Evolutionary conservation across 345 rosid species (phyloP), one percentile per base, ranked within the genome.

Genomic region (Syzygium aromaticum): DNA sequence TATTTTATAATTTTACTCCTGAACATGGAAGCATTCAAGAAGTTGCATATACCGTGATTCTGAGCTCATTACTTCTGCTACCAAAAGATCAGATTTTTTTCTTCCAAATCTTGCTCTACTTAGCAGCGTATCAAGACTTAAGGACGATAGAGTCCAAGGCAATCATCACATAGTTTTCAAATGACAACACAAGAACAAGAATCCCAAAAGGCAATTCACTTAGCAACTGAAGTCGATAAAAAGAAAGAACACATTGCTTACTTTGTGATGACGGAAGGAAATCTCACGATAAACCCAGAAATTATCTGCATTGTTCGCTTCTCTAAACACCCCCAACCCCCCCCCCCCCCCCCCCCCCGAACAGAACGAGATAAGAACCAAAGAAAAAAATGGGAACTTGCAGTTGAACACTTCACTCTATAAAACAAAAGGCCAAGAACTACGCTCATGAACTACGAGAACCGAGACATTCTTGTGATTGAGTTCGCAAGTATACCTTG

Each of bases 131-230:
- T 63, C 19, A 28, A 63, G 19, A 15, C 19, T 63, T 3, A 28
- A 28, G 77, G 21, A 63, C 21, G 16, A 63, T 15, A 28, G 7
- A 28, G 7, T 28, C 8, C 8, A 7, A 63, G 9, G 19, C 22
- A 15, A 63, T 14, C 40, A 1, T 28, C 7, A 63, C 40, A 15
- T 63, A 63, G 23, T 14, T 95, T 19, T 98, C 21, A 28, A 96
- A 90, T 95, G 40, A 28, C 77, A 14, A 63, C 77, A 63, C 77
- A 28, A 28, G 38, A 63, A 63, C 77, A 63, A 28, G 77, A 63
- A 7, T 15, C 40, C 77, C 40, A 28, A n/a, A 28, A 63, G 77
- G 43, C 78, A 67, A 67, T 67, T 30, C 78, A 16, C 17, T 23
- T 4, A 8, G 77, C 40, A 15, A 30, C 77, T 1, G 43, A 3